Evolutionary conservation across 78 protist genomes (phyloP).

Genomic region (Chrysochromulina tobinii): DNA sequence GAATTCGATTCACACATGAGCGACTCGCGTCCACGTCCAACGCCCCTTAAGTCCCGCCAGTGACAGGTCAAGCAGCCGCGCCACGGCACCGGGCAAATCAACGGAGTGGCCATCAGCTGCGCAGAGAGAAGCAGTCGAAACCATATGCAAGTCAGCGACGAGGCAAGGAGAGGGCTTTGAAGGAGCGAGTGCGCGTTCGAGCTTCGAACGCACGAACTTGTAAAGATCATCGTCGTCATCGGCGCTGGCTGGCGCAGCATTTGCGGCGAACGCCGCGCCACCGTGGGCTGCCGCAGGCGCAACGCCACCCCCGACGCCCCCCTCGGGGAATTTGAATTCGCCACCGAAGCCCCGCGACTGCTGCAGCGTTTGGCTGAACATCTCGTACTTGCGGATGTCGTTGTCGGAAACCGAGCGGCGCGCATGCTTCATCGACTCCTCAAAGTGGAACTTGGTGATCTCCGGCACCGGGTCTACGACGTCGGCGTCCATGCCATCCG

Average conservation of each 20-base stretch:
- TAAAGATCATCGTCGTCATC: constrained; percentile 40
- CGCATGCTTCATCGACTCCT: constrained; percentile 91
- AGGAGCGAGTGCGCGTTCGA: no score
- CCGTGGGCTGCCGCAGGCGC: no score
- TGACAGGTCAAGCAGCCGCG: no score
- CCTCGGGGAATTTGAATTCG: constrained; percentile 32
- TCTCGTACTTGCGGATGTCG: constrained; percentile 93
- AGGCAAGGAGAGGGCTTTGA: no score
- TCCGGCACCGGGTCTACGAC: constrained; percentile 91
- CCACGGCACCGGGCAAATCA: no score
- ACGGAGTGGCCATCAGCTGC: no score
- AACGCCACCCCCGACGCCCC: background rate
- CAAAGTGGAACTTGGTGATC: constrained; percentile 93
- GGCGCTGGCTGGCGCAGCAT: background rate
- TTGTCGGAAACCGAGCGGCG: constrained; percentile 93
- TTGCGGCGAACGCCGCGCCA: background rate
- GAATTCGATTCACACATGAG: no score
- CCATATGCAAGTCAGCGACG: no score
- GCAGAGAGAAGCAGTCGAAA: no score
- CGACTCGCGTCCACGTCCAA: no score
- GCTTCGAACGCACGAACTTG: background rate
- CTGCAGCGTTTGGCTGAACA: constrained; percentile 55
- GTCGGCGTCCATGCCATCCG: constrained; percentile 56
- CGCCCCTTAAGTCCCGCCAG: no score
- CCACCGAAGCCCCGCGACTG: constrained; percentile 40